Evolutionary conservation across 2,329 filamentous ascomycete genomes (phyloP).

Genomic region (Davidsoniella virescens): DNA sequence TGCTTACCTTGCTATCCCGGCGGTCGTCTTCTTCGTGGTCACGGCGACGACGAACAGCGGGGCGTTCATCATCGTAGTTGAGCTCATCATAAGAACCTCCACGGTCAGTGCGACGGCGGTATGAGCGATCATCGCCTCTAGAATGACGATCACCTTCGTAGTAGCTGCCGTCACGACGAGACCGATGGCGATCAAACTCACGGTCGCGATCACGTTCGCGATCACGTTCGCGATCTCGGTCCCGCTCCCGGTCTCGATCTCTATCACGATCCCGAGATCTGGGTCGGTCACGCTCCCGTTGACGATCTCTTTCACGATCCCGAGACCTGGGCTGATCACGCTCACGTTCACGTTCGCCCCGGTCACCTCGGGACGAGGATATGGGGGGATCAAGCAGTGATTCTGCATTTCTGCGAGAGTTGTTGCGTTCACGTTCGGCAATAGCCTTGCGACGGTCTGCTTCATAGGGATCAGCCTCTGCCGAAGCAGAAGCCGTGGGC

Average conservation of each 20-base stretch:
- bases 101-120: constrained; percentile 64
- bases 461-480: constrained; percentile 79
- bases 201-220: constrained; percentile 24
- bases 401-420: constrained; percentile 23
- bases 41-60: constrained; percentile 51
- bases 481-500: constrained; percentile 26
- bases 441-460: constrained; percentile 87
- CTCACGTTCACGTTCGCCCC: constrained; percentile 23
- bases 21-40: constrained; percentile 63
- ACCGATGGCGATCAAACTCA: constrained; percentile 30
- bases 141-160: constrained; percentile 81
- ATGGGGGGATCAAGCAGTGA: constrained; percentile 8
- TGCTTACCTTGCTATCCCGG: constrained; percentile 47
- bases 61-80: constrained; percentile 67
- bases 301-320: constrained; percentile 17
- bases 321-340: constrained; percentile 17
- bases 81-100: constrained; percentile 71
- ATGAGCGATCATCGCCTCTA: constrained; percentile 73
- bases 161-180: constrained; percentile 45
- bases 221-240: constrained; percentile 40
- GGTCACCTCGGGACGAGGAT: constrained; percentile 18
- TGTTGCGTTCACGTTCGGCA: constrained; percentile 84
- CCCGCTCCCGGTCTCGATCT: constrained; percentile 23
- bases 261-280: constrained; percentile 15
- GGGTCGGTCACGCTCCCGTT: constrained; percentile 16